These are phyloP conservation scores for Phytophthora pisi DNA, from an alignment of 352 stramenopile genomes.

Conservation along the genomic window DNA sequence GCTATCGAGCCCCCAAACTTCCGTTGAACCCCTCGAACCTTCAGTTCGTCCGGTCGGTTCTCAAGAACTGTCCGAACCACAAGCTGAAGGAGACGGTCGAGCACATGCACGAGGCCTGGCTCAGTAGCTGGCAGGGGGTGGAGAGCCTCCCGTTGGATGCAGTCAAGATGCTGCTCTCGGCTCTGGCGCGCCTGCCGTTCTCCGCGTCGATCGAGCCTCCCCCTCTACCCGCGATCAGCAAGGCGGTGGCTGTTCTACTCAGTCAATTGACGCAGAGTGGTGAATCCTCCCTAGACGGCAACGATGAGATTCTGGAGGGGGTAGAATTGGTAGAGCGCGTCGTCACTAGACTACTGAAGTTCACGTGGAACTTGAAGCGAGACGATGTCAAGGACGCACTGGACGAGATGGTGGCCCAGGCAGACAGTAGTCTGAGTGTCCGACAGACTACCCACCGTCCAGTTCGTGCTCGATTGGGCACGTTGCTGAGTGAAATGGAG, in stretches of 20 bases:
- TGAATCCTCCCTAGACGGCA: conserved; percentile 41
- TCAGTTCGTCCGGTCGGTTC: conserved; percentile 51
- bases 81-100: conserved; percentile 44
- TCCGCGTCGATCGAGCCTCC: conserved; percentile 43
- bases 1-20: neutral
- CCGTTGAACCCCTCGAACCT: conserved; percentile 35
- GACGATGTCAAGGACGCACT: conserved; percentile 65
- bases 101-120: conserved; percentile 45
- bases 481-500: conserved; percentile 68
- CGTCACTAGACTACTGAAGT: conserved; percentile 60
- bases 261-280: conserved; percentile 11
- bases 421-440: conserved; percentile 46
- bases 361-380: conserved; percentile 65
- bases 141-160: conserved; percentile 42
- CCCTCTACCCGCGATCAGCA: conserved; percentile 36
- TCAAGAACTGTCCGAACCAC: conserved; percentile 50
- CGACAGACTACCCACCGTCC: conserved; percentile 57
- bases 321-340: conserved; percentile 53
- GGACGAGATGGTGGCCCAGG: conserved; percentile 61
- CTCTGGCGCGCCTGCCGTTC: conserved; percentile 55
- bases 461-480: conserved; percentile 44
- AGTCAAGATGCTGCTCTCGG: conserved; percentile 47
- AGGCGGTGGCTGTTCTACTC: conserved; percentile 38
- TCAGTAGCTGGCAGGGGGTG: conserved; percentile 50
- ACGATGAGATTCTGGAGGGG: conserved; percentile 40